Evolutionary conservation across 768 basidiomycete genomes (phyloP), one percentile per base, ranked within the genome.

Genomic region (Hypholoma fasciculare): DNA sequence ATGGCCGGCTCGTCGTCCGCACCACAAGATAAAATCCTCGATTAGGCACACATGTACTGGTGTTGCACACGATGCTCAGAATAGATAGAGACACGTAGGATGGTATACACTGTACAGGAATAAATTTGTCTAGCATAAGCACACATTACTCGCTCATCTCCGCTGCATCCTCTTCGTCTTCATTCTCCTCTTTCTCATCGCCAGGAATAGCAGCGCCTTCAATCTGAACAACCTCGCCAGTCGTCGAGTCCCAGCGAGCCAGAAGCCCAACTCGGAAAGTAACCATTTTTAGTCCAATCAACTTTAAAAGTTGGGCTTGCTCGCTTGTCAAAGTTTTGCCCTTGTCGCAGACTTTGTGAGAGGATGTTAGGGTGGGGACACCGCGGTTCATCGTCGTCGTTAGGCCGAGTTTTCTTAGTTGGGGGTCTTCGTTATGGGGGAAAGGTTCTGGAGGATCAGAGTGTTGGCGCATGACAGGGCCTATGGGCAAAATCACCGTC

Each of bases 351-450:
- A 99, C 75, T 53, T 83, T 82, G 70, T 98, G 94, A n/a, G 92
- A 80, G 47, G 75, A 81, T 54, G 83, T 82, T 47, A 98, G 76
- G 7, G 89, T 90, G 4, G 96, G 96, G 0, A 97, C 90, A 54
- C 97, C 97, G 65, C 83, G 85, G 57, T 89, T 84, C 81, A 99
- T 83, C 30, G 79, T 83, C 16, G 96, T 98, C 51, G 85, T 78
- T 34, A 99, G 76, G 7, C 97, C 97, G 37, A 98, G 83, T 71
- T 92, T 92, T 55, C 97, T 87, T 52, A 99, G 80, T 69, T 98
- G 96, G 19, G 96, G 95, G 61, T 99, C 97, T 77, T 98, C 94
- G 66, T 94, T 95, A 72, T 98, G 95, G 38, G 97, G 94, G 73
- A 98, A 96, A 2, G 93, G 90, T 63, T 95, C 89, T 39, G 89